Evolutionary conservation across 2,329 filamentous ascomycete genomes (phyloP), one percentile per base, ranked within the genome.

Genomic region (Thyridium curvatum): DNA sequence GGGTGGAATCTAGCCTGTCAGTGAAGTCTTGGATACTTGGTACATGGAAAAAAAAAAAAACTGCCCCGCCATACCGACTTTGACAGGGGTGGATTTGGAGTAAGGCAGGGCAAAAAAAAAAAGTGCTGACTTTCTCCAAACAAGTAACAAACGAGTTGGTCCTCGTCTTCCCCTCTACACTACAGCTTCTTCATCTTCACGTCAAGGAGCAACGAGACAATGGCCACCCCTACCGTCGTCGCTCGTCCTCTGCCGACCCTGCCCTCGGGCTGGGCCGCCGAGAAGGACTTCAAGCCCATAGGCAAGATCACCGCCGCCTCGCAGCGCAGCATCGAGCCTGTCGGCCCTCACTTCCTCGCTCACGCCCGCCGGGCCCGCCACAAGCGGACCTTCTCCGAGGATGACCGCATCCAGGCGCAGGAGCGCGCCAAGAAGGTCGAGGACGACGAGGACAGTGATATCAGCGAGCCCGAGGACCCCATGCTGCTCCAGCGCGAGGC

Each of bases 371-470:
- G 93, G 66, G 87, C 89, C 67, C 85, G 90, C 49, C 90, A 97
- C 69, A 88, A 94, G 73, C 89, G 93, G 58, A 98, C 93, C 37
- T 98, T 98, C 69, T 94, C 87, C 56, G 91, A 98, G 69, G 93
- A 98, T 67, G 93, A 98, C 64, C 86, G 90, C 50, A 94, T 98
- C 60, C 88, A 96, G 71, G 93, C 93, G 35, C 86, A 94, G 66
- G 82, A 94, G 65, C 89, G 84, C 52, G 89, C 90, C 59, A 95
- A 94, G 80, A 96, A 94, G 66, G 81, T 94, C 40, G 91, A 97
- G 66, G 86, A 88, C 39, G 88, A 96, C 42, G 81, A 82, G 47
- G 82, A 83, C 47, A 86, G 84, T 56, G 90, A 97, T 45, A 88
- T 94, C 63, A 94, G 87, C 66, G 93, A 98, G 71, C 71, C 84